A percentile compares a stretch with the other conserved stretches of the same genome.
phyloP scores from a whole-genome alignment of 2,329 filamentous ascomycete species.

The Malbranchea zuffiana region DNA sequence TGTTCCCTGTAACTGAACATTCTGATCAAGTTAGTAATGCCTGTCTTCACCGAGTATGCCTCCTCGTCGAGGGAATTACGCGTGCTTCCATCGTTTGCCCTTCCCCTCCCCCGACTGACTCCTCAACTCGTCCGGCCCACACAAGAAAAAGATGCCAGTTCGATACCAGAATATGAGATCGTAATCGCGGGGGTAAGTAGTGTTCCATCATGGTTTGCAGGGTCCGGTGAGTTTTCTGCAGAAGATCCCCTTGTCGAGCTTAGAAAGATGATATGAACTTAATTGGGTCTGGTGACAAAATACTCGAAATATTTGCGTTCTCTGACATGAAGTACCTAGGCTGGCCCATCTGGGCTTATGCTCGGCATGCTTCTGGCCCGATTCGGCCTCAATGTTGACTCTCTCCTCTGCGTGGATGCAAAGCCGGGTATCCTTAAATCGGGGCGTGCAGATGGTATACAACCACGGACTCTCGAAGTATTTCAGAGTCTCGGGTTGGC shows the following conservation, averaged over 20 bases:
- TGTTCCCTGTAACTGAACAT: no score
- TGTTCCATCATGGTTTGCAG: not conserved
- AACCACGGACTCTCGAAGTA: conserved; percentile 35
- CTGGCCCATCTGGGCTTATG: conserved; percentile 35
- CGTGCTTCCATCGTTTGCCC: conserved; percentile 38
- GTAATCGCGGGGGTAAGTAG: conserved; percentile 29
- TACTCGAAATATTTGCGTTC: no score
- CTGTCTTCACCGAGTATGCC: conserved; percentile 6
- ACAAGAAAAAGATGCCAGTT: conserved; percentile 13
- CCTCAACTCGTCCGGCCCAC: conserved; percentile 17
- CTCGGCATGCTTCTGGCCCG: conserved; percentile 34
- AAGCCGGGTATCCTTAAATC: conserved; percentile 30
- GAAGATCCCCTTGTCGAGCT: not conserved
- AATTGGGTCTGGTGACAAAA: no score
- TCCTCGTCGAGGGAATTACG: conserved; percentile 5
- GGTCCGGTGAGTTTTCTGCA: not conserved
- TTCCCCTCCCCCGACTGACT: conserved; percentile 28
- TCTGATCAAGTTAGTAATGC: no score
- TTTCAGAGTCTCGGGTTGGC: conserved; percentile 34
- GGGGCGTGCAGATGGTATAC: conserved; percentile 35
- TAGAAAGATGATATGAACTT: not conserved
- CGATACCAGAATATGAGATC: conserved; percentile 36
- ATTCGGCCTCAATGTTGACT: conserved; percentile 32
- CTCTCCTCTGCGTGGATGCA: conserved; percentile 34
- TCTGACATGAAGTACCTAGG: no score